Conservation (phyloP, 345 rosid species). For the Eucalyptus sp. region DNA sequence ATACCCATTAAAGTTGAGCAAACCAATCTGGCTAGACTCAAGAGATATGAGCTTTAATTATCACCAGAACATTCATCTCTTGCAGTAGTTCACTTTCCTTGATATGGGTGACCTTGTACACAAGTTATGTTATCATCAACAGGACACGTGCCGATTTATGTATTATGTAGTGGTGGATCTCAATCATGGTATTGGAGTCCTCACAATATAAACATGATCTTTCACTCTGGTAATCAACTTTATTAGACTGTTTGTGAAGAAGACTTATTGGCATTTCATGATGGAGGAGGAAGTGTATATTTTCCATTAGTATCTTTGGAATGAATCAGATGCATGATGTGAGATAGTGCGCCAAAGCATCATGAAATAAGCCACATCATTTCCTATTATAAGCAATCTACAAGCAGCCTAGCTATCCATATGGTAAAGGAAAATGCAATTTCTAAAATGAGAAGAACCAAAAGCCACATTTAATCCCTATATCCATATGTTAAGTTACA, state of each 20-base stretch:
- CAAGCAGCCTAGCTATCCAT: background rate
- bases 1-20: background rate
- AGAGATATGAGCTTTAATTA: background rate
- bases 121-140: background rate
- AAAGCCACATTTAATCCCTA: background rate
- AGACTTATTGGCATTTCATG: background rate
- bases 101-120: background rate
- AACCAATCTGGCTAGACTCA: background rate
- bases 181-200: background rate
- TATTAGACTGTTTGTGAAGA: background rate
- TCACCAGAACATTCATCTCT: background rate
- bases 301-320: background rate
- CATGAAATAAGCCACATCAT: background rate
- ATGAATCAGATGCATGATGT: background rate
- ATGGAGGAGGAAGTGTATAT: background rate
- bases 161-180: background rate
- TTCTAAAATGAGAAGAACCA: background rate
- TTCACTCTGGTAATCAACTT: background rate
- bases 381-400: background rate
- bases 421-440: background rate
- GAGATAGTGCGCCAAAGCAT: background rate
- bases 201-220: background rate
- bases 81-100: background rate
- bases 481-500: background rate
- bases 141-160: background rate